These are phyloP conservation scores for Pleurotus eryngii DNA, from an alignment of 768 basidiomycete species.

Conservation along the genomic window DNA sequence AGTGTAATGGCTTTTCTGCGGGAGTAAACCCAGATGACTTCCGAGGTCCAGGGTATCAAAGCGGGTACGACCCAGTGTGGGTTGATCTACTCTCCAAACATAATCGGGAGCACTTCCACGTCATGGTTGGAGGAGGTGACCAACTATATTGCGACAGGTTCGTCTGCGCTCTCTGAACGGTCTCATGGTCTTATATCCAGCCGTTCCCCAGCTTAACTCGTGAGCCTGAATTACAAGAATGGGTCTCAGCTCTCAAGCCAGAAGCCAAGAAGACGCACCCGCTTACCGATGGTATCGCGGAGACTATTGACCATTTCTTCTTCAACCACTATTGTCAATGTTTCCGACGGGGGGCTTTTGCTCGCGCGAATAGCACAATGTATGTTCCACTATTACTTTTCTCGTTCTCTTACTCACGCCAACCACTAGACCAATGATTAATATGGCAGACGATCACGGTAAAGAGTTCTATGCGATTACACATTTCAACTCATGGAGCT, in stretches of 20 bases:
- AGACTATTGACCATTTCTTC: conserved; percentile 81
- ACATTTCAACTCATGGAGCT: not conserved
- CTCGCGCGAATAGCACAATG: conserved; percentile 88
- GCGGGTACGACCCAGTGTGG: conserved; percentile 85
- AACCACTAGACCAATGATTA: conserved; percentile 71
- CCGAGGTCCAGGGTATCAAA: conserved; percentile 73
- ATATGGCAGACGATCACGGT: conserved; percentile 92
- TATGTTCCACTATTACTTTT: conserved; percentile 36
- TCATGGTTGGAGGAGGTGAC: conserved; percentile 91
- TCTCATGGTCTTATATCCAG: conserved; percentile 4
- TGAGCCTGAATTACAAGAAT: conserved; percentile 87
- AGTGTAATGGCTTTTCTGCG: conserved; percentile 88
- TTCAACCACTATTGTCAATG: conserved; percentile 89
- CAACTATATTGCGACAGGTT: conserved; percentile 86
- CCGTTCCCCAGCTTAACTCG: conserved; percentile 55
- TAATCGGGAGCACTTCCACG: conserved; percentile 77
- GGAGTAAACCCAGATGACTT: conserved; percentile 91
- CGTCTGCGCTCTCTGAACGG: conserved; percentile 17
- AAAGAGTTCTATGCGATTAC: conserved; percentile 19
- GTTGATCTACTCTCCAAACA: conserved; percentile 87
- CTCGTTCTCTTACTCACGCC: not conserved
- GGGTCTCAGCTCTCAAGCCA: conserved; percentile 63
- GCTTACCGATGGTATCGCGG: conserved; percentile 67
- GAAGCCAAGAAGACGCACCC: conserved; percentile 55
- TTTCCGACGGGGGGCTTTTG: conserved; percentile 88